Evolutionary conservation across 306 rosid genomes (phyloP), one percentile per base, ranked within the genome.

Genomic region (Canavalia ensiformis): DNA sequence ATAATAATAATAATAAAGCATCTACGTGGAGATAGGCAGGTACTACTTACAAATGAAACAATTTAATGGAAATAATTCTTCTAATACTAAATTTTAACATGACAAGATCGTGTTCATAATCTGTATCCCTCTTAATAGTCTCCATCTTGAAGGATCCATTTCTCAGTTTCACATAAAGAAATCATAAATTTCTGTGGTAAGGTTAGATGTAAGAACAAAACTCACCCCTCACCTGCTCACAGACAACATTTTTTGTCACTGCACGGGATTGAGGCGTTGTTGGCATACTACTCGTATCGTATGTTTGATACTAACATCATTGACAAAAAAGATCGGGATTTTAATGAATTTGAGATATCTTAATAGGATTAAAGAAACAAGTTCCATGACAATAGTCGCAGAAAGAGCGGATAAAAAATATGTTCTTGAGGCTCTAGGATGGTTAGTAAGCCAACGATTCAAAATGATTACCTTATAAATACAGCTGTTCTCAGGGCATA

Each of bases 221-320:
- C 34, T 47, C 46, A 45, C 28, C 25, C 57, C 72, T 33, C 29
- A 18, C 25, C 67, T 12, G 8, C 33, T n/a, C 3, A 1, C 7
- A 18, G 6, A 51, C 8, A 33, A 8, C 49, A 62, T 51, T 77
- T 49, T 78, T 47, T 42, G 67, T 37, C 73, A 62, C 47, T 72
- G 35, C 13, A 39, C 50, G 37, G 39, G 29, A 29, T 30, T 29
- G 2, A 42, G 44, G 8, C 7, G 62, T 30, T 51, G 25, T 72
- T 72, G 76, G 54, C 67, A 45, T 29, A 50, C 47, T 7, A 30
- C 29, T 54, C 58, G 25, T 68, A 49, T 18, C n/a, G n/a, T 31
- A 31, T 29, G 46, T 18, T 18, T 18, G 25, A 1, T 34, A 49
- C 49, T 4, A 59, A 75, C 52, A 52, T 64, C 33, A 77, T 37